These are phyloP conservation scores for Colletotrichum sp. DNA, from an alignment of 2,329 filamentous ascomycete genomes.

Conservation along the genomic window DNA sequence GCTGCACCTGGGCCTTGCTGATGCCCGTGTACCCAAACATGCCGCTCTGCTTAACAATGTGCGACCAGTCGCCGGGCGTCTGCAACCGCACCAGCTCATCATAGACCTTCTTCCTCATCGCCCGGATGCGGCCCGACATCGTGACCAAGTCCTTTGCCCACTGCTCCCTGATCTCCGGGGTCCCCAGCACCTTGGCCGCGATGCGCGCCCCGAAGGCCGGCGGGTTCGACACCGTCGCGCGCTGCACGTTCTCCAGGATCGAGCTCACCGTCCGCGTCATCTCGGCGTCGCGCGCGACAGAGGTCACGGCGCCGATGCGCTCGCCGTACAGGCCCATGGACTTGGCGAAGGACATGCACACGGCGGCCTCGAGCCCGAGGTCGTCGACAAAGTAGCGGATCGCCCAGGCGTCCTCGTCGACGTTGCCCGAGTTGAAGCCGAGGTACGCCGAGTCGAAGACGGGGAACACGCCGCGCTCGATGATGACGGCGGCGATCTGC, in stretches of 20 bases:
- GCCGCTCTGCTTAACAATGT: constrained; percentile 39
- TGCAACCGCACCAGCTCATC: constrained; percentile 31
- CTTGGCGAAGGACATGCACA: constrained; percentile 67
- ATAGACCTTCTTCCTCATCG: constrained; percentile 37
- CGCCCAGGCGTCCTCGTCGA: constrained; percentile 35
- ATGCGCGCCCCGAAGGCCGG: constrained; percentile 39
- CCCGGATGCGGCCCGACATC: constrained; percentile 38
- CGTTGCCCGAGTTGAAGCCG: constrained; percentile 36
- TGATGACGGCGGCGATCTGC: constrained; percentile 29
- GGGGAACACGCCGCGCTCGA: constrained; percentile 27
- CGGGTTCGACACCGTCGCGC: constrained; percentile 38
- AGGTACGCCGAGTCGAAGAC: constrained; percentile 37
- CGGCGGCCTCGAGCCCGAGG: constrained; percentile 50
- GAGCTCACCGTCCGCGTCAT: constrained; percentile 24
- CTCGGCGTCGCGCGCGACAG: constrained; percentile 24
- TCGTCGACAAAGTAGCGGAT: constrained; percentile 36
- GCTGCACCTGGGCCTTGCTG: constrained; percentile 47
- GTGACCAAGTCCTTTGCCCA: constrained; percentile 38
- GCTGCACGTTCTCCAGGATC: constrained; percentile 33
- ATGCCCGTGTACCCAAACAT: constrained; percentile 54
- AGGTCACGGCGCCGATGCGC: constrained; percentile 32
- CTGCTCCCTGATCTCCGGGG: constrained; percentile 27
- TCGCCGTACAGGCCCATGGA: constrained; percentile 54
- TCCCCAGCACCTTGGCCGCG: constrained; percentile 34
- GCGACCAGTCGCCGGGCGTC: constrained; percentile 40